Conservation (phyloP, 1,284 basidiomycete genomes). For the Moesziomyces globuligerus region DNA sequence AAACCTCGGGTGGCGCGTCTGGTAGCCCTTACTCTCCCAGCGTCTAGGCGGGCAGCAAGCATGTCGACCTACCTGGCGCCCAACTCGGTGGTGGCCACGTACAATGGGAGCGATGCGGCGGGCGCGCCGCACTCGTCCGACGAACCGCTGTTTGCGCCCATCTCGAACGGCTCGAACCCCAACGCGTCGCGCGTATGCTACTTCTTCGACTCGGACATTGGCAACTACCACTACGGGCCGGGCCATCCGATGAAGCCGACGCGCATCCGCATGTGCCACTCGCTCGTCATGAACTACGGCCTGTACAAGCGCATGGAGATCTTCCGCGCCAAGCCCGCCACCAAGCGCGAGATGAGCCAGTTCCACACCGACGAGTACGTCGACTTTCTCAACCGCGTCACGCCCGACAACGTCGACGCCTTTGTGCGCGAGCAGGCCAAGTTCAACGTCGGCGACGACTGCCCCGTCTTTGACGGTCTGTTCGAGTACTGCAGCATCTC, state of each 20-base stretch:
- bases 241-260: slow-evolving; percentile 74
- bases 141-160: slow-evolving; percentile 50
- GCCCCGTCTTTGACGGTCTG: slow-evolving; percentile 95
- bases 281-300: slow-evolving; percentile 99
- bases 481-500: slow-evolving; percentile 99
- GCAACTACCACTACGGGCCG: slow-evolving; percentile 97
- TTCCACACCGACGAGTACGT: slow-evolving; percentile 95
- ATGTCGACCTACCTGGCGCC: slow-evolving; percentile 51
- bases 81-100: slow-evolving; percentile 43
- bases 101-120: slow-evolving; percentile 20
- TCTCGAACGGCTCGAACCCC: slow-evolving; percentile 42
- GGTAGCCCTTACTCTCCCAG: too few relatives aligned
- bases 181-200: slow-evolving; percentile 64
- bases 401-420: slow-evolving; percentile 83
- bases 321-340: slow-evolving; percentile 93
- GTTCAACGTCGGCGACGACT: slow-evolving; percentile 94
- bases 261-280: slow-evolving; percentile 98
- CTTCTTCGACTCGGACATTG: slow-evolving; percentile 88
- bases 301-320: slow-evolving; percentile 70
- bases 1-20: too few relatives aligned
- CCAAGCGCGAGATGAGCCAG: slow-evolving; percentile 96
- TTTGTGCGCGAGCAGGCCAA: slow-evolving; percentile 96
- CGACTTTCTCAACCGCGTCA: slow-evolving; percentile 85
- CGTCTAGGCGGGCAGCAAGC: too few relatives aligned
- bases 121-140: slow-evolving; percentile 11